Evolutionary conservation across 306 rosid genomes (phyloP), one percentile per base, ranked within the genome.

Genomic region (Trichosanthes cucumerina): DNA sequence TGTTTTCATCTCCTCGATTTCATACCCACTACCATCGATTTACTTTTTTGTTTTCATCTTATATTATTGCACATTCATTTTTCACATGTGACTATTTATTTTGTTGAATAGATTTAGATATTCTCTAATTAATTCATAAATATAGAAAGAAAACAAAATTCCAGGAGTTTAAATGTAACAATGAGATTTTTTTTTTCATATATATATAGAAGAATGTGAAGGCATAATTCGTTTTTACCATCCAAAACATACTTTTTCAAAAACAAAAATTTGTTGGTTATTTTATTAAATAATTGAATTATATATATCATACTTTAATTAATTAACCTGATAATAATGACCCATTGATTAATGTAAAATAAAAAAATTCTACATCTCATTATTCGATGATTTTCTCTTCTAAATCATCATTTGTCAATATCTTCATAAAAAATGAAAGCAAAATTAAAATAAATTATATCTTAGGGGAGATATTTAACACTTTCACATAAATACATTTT

Each of bases 1-100:
- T 71, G 10, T 71, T 71, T 13, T 44, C n/a, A 71, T 26, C 76
- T 71, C 76, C 76, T 71, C 10, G 23, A 44, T 71, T 71, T 71
- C 76, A 71, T 71, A 13, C 39, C 39, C 56, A 24, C 10, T 46
- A 36, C 36, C 73, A 38, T 36, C 49, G 2, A n/a, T 69, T 69
- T 41, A 69, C 28, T 18, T 39, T 39, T 64, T 39, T 11, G 24
- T 60, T 26, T n/a, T 10, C 50, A 9, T 38, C 50, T n/a, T 66
- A 39, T 66, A 36, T 39, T 9, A 66, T 10, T 66, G 9, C 7
- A 9, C 43, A 19, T 66, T 7, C 28, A n/a, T 66, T 36, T 66
- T 4, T 36, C 15, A 39, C 0, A 34, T 34, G 15, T 14, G 4
- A 11, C 11, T 62, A 5, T 62, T 62, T 33, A 1, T 58, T 24